phyloP scores from a whole-genome alignment of 2,329 filamentous ascomycete genomes.

The Colletotrichum tamarilloi region DNA sequence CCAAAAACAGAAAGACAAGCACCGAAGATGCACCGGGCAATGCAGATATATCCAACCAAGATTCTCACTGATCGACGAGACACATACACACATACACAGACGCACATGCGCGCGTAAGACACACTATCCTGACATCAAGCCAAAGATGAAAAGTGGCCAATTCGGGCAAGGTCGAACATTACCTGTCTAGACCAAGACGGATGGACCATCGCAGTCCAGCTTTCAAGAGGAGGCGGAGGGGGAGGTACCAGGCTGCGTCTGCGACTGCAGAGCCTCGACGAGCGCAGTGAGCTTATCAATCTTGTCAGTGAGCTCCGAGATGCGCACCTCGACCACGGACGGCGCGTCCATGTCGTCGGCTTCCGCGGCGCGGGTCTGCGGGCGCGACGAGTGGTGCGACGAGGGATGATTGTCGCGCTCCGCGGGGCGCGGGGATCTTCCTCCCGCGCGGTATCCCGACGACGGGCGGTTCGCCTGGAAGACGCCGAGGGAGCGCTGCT shows the following conservation, averaged over 20 bases:
- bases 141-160: background rate
- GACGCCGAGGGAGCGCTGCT: conserved; percentile 37
- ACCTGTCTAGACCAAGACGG: background rate
- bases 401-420: background rate
- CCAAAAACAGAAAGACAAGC: background rate
- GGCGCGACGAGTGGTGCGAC: conserved; percentile 31
- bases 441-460: conserved; percentile 39
- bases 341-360: conserved; percentile 51
- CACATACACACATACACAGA: background rate
- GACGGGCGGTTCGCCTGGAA: conserved; percentile 39
- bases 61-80: background rate
- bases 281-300: conserved; percentile 68
- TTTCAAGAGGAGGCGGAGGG: conserved; percentile 1
- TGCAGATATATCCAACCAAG: background rate
- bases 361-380: conserved; percentile 33
- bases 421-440: conserved; percentile 37
- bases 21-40: background rate
- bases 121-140: conserved; percentile 1
- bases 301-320: conserved; percentile 66
- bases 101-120: background rate
- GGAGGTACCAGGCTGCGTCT: background rate
- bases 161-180: background rate
- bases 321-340: conserved; percentile 59
- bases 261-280: conserved; percentile 61
- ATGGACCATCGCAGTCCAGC: background rate